Percentiles rank a stretch among this genome's conserved stretches.
Evolutionary conservation across 495 filamentous ascomycete species (phyloP).

Genomic region (Xylaria acuta): DNA sequence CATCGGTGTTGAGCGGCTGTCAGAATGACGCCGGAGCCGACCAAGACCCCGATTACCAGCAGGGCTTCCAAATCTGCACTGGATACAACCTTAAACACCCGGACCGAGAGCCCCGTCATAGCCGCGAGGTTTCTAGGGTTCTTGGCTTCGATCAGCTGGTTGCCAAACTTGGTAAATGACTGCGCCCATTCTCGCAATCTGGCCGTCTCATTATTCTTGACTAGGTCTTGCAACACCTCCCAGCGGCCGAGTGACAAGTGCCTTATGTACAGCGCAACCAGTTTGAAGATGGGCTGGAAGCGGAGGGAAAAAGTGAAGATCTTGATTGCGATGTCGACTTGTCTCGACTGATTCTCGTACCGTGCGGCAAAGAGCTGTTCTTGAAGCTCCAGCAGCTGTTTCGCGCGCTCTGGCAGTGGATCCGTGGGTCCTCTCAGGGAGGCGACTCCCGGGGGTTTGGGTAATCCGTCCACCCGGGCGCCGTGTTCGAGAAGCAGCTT

Average conservation of each 20-base stretch:
- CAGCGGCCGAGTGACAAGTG: constrained; percentile 34
- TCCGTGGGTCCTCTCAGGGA: constrained; percentile 30
- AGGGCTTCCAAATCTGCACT: not conserved
- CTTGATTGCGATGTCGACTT: not conserved
- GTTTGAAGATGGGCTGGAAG: not conserved
- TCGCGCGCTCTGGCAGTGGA: constrained; percentile 6
- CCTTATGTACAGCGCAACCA: constrained; percentile 14
- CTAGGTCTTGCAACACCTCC: constrained; percentile 45
- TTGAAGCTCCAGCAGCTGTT: not conserved
- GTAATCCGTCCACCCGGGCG: constrained; percentile 28
- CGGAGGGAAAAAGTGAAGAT: not conserved
- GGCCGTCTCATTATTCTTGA: constrained; percentile 37
- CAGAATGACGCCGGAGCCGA: not conserved
- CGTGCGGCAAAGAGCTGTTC: not conserved
- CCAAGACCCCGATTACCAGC: not conserved
- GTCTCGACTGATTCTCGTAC: not conserved
- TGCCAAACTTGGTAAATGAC: constrained; percentile 30
- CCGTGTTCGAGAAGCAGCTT: constrained; percentile 29
- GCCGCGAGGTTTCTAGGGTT: not conserved
- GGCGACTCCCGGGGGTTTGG: constrained; percentile 32
- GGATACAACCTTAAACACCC: not conserved
- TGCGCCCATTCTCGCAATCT: constrained; percentile 28
- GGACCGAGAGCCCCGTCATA: not conserved
- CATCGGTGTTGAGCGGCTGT: not conserved
- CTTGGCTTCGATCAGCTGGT: not conserved